A percentile compares a stretch with the other conserved stretches of the same genome.
These are phyloP conservation scores for Penicillium bialowiezense DNA, from an alignment of 495 filamentous ascomycete genomes.

Conservation along the genomic window DNA sequence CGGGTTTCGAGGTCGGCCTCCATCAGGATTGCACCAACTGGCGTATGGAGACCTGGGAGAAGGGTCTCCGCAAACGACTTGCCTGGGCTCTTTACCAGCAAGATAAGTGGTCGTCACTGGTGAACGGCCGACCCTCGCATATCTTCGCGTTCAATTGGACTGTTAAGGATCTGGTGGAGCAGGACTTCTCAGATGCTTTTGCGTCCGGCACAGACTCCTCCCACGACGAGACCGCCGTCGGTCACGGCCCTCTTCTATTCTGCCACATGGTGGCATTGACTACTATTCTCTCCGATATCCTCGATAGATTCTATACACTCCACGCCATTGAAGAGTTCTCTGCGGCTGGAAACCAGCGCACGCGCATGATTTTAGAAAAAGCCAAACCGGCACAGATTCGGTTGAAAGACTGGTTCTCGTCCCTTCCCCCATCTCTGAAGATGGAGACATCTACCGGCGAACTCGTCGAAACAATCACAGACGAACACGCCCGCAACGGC, in stretches of 20 bases:
- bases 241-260: slow-evolving; percentile 51
- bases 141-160: slow-evolving; percentile 57
- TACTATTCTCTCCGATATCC: slow-evolving; percentile 58
- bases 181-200: slow-evolving; percentile 47
- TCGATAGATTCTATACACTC: slow-evolving; percentile 60
- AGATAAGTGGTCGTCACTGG: slow-evolving; percentile 58
- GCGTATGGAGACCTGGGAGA: slow-evolving; percentile 52
- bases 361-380: slow-evolving; percentile 54
- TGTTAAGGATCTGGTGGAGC: slow-evolving; percentile 50
- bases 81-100: slow-evolving; percentile 61
- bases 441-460: slow-evolving; percentile 49
- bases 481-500: slow-evolving; percentile 44
- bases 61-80: slow-evolving; percentile 54
- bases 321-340: slow-evolving; percentile 53
- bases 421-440: slow-evolving; percentile 49
- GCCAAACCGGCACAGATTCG: slow-evolving; percentile 61
- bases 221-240: slow-evolving; percentile 37
- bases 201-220: slow-evolving; percentile 28
- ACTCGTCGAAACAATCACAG: slow-evolving; percentile 38
- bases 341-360: slow-evolving; percentile 46
- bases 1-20: slow-evolving; percentile 55
- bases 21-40: slow-evolving; percentile 57
- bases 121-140: slow-evolving; percentile 54
- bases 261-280: slow-evolving; percentile 59
- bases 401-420: slow-evolving; percentile 57